Percentiles rank a stretch among this genome's conserved stretches.
Conservation (phyloP, 768 basidiomycete genomes). For the Chalciporus piperatus region DNA sequence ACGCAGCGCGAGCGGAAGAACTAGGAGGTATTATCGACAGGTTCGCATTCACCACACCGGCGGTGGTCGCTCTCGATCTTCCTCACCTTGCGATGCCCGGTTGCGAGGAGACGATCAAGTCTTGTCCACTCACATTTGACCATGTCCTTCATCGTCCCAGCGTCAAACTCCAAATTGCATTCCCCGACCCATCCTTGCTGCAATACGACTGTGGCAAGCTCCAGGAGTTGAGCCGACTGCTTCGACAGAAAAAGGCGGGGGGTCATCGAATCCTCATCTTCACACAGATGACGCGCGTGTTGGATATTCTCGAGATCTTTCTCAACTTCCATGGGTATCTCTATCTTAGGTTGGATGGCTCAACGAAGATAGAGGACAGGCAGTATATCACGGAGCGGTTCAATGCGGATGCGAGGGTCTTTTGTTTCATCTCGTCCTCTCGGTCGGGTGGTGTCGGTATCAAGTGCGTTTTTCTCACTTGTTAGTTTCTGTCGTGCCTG, state of each 20-base stretch:
- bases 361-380: conserved; percentile 92
- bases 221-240: conserved; percentile 73
- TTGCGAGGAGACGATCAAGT: conserved; percentile 24
- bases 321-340: conserved; percentile 91
- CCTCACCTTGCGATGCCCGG: conserved; percentile 59
- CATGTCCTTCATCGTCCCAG: conserved; percentile 63
- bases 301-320: conserved; percentile 93
- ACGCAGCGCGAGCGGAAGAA: conserved; percentile 53
- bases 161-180: conserved; percentile 89
- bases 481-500: conserved; percentile 12
- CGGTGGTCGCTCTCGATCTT: conserved; percentile 73
- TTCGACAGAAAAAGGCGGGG: conserved; percentile 80
- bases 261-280: conserved; percentile 93
- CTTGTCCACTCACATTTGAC: conserved; percentile 55
- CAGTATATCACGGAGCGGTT: conserved; percentile 87
- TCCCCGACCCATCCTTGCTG: conserved; percentile 83
- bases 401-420: conserved; percentile 74
- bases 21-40: conserved; percentile 53
- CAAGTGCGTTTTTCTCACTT: conserved; percentile 56
- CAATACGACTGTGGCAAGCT: conserved; percentile 98
- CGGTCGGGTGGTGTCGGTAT: conserved; percentile 87
- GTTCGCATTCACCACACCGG: conserved; percentile 81
- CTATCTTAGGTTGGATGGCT: conserved; percentile 91
- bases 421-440: conserved; percentile 87
- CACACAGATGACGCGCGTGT: conserved; percentile 93